These are phyloP conservation scores for Hydrangea macrophylla DNA, from an alignment of 148 eudicot genomes.

Conservation along the genomic window DNA sequence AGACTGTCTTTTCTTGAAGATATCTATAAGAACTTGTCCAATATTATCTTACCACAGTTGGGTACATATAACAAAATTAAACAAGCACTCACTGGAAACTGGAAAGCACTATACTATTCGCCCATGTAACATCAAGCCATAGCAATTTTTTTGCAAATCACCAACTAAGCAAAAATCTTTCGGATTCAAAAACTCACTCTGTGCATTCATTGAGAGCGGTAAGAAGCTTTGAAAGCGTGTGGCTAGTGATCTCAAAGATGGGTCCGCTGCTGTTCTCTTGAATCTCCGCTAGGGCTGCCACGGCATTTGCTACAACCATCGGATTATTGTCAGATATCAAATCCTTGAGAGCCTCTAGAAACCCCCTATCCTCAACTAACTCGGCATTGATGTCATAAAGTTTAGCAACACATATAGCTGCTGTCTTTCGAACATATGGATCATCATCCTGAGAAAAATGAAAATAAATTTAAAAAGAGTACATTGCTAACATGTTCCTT, in stretches of 20 bases:
- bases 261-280: conserved; percentile 84
- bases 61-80: too few relatives aligned
- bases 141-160: background rate
- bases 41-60: too few relatives aligned
- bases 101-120: background rate
- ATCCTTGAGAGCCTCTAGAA: conserved; percentile 92
- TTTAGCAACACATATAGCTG: conserved; percentile 99
- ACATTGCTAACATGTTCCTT: background rate
- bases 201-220: conserved; percentile 99
- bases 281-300: conserved; percentile 98
- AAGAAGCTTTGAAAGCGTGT: conserved; percentile 85
- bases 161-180: conserved; percentile 6
- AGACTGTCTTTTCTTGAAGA: too few relatives aligned
- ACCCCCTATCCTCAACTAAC: conserved; percentile 97
- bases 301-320: conserved; percentile 99
- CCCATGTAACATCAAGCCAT: background rate
- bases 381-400: conserved; percentile 98
- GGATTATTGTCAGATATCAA: conserved; percentile 99
- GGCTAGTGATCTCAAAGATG: conserved; percentile 87
- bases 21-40: too few relatives aligned
- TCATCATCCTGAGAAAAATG: conserved; percentile 78
- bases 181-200: conserved; percentile 59
- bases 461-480: conserved; percentile 17
- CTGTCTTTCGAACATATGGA: conserved; percentile 99
- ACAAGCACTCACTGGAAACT: background rate